Base-by-base conservation (phyloP, 257 asterid genomes). In the Sherardia arvensis region DNA sequence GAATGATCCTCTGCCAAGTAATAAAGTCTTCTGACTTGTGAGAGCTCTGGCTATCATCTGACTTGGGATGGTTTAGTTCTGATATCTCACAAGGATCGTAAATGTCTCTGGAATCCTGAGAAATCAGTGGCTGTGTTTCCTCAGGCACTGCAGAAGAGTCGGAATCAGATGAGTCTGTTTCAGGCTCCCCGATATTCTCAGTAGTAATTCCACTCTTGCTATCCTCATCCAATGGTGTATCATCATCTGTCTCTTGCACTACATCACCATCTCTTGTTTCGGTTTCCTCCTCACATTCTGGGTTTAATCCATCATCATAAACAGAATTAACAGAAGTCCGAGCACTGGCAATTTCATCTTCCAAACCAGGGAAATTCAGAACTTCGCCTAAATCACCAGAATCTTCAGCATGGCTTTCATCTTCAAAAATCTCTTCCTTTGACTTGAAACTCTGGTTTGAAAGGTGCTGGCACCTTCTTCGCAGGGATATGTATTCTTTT, bases 1-100 rank as follows among this genome's bases (percentile, higher is more conserved):
- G 91, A n/a, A 91, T 91, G 75, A 91, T 91, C 59, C 89, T 73
- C 74, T 84, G 95, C 98, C 96, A 91, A 17, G 91, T 77, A 51
- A 80, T 66, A 28, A 86, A 91, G 78, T 91, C 85, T 78, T 88
- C 95, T 15, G 73, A 64, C 26, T 77, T 75, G 47, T 73, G 72
- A 65, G 80, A 65, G 18, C 59, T 57, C 11, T 73, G 66, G 66
- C 38, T 69, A 47, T 68, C 38, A 72, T 74, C 88, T 56, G 77
- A 60, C 65, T 61, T 73, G 60, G 59, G 38, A 18, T 63, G 78
- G 70, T 73, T 32, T 20, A 74, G 61, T 53, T 71, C 73, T 64
- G 74, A 36, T 26, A 62, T 62, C 74, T 71, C 87, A 28, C 68
- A 61, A 48, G 62, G 66, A 62, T 71, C 60, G 34, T 56, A 34